phyloP scores from a whole-genome alignment of 805 yeast genomes.

The Hanseniaspora jakobsenii region DNA sequence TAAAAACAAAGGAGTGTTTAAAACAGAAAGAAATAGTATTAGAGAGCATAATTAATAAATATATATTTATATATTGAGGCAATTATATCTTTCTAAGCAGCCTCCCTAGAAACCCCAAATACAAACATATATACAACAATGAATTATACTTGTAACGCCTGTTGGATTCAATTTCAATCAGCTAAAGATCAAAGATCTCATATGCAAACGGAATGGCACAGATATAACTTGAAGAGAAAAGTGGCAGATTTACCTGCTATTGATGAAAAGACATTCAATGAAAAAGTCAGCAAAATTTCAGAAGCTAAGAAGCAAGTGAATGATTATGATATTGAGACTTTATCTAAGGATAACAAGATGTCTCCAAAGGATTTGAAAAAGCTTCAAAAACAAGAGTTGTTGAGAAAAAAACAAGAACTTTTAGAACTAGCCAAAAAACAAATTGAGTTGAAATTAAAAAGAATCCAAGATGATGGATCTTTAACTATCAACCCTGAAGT shows the following conservation, averaged over 20 bases:
- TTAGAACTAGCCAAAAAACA: constrained; percentile 33
- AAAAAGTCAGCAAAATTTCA: constrained; percentile 38
- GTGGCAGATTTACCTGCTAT: constrained; percentile 80
- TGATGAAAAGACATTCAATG: constrained; percentile 52
- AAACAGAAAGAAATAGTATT: too few species aligned
- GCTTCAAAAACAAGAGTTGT: constrained; percentile 33
- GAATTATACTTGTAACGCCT: constrained; percentile 69
- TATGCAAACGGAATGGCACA: constrained; percentile 97
- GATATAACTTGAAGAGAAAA: constrained; percentile 87
- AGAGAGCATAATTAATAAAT: too few species aligned
- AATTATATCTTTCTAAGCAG: too few species aligned
- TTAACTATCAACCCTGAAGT: constrained; percentile 9
- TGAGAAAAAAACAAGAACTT: constrained; percentile 33
- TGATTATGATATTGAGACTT: neutral
- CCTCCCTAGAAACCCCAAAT: neutral
- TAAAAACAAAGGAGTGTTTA: too few species aligned
- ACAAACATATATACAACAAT: neutral
- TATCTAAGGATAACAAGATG: constrained; percentile 23
- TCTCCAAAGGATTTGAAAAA: constrained; percentile 35
- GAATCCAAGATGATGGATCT: constrained; percentile 20
- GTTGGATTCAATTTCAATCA: constrained; percentile 63
- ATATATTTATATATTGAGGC: too few species aligned
- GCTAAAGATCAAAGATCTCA: constrained; percentile 76
- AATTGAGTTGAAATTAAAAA: constrained; percentile 24
- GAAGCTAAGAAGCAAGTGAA: constrained; percentile 17